Conservation (phyloP, 2,329 filamentous ascomycete genomes). For the Exophiala xenobiotica region DNA sequence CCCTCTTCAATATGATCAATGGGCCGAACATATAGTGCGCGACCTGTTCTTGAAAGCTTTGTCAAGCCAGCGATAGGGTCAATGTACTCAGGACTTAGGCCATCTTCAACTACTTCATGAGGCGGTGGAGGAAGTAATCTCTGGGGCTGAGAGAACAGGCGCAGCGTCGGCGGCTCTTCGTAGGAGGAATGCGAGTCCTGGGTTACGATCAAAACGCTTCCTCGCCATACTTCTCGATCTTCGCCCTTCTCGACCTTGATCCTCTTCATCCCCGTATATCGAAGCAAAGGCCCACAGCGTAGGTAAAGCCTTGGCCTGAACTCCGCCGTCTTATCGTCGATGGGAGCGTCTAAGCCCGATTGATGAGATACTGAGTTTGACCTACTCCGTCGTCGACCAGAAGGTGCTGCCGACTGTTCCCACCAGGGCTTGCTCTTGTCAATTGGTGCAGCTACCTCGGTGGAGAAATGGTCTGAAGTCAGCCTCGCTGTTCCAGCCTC, state of each 20-base stretch:
- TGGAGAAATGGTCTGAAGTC: conserved; percentile 59
- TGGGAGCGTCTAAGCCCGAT: conserved; percentile 40
- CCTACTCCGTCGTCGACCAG: conserved; percentile 46
- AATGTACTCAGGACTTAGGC: conserved; percentile 73
- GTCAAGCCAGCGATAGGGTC: conserved; percentile 86
- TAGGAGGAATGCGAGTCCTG: conserved; percentile 81
- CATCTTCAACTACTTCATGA: conserved; percentile 62
- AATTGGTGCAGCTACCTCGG: conserved; percentile 44
- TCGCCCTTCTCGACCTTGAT: conserved; percentile 39
- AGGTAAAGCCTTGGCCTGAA: conserved; percentile 84
- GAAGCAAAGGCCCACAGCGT: conserved; percentile 84
- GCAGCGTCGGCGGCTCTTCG: conserved; percentile 70
- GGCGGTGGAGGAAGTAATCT: conserved; percentile 78
- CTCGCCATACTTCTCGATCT: conserved; percentile 83
- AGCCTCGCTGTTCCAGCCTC: conserved; percentile 64
- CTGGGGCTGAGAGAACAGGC: conserved; percentile 83
- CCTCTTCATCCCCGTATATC: conserved; percentile 81
- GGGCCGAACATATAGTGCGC: conserved; percentile 82
- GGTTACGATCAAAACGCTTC: conserved; percentile 94
- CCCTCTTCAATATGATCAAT: conserved; percentile 81
- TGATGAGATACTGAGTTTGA: conserved; percentile 50
- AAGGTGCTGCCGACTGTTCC: conserved; percentile 59
- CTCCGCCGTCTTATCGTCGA: conserved; percentile 28
- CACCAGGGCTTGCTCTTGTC: conserved; percentile 70
- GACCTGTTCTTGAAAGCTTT: conserved; percentile 79